phyloP scores from a whole-genome alignment of 257 asterid genomes.

The Solanum habrochaites region DNA sequence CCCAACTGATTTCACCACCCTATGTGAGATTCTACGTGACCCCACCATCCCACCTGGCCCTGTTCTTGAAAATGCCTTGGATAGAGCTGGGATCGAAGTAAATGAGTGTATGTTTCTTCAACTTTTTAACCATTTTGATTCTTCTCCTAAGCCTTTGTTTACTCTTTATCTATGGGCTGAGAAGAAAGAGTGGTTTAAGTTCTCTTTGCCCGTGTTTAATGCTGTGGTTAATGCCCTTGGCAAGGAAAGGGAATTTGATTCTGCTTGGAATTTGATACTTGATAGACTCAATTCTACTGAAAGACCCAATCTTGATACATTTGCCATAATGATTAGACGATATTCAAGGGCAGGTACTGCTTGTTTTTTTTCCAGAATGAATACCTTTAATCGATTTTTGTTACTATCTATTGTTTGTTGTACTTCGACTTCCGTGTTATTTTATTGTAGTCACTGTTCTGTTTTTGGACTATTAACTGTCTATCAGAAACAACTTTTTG shows the following conservation, averaged over 20 bases:
- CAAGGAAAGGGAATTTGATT: slow-evolving; percentile 62
- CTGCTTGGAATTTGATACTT: slow-evolving; percentile 63
- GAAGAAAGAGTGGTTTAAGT: slow-evolving; percentile 34
- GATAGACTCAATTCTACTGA: slow-evolving; percentile 19
- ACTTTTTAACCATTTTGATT: slow-evolving; percentile 43
- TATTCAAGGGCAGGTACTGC: slow-evolving; percentile 62
- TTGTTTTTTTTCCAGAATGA: not conserved
- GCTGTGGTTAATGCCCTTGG: slow-evolving; percentile 56
- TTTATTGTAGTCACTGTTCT: not conserved
- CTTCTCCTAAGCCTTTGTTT: slow-evolving; percentile 55
- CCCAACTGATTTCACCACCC: slow-evolving; percentile 22
- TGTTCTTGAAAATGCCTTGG: slow-evolving; percentile 48
- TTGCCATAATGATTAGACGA: slow-evolving; percentile 61
- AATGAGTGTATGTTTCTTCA: slow-evolving; percentile 28
- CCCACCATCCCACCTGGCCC: slow-evolving; percentile 36
- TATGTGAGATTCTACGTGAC: slow-evolving; percentile 30
- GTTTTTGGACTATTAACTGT: not conserved
- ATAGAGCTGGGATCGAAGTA: slow-evolving; percentile 23
- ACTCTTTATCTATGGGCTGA: slow-evolving; percentile 60
- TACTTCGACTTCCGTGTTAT: not conserved
- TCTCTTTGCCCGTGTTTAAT: slow-evolving; percentile 39
- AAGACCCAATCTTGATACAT: slow-evolving; percentile 42
- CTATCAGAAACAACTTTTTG: not conserved
- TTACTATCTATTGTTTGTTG: not conserved
- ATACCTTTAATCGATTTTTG: not conserved